A percentile compares a stretch with the other conserved stretches of the same genome.
Evolutionary conservation across 371 early-diverging fungal species (phyloP).

Genomic region (Thermomucor indicae-seudaticae): DNA sequence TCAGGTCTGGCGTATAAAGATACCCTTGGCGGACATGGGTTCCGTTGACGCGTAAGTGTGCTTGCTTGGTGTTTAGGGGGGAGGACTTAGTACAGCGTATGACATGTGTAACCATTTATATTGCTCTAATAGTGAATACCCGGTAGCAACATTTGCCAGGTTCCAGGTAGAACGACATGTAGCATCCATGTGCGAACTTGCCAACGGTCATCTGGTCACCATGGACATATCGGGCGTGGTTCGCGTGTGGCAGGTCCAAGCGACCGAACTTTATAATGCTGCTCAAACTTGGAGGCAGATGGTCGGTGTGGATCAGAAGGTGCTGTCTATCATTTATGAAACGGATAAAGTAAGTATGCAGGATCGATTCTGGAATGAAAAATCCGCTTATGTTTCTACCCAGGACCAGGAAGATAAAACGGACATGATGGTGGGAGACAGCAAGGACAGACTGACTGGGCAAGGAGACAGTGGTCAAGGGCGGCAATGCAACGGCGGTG

Average conservation of each 20-base stretch:
- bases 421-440: constrained; percentile 37
- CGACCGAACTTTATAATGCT: constrained; percentile 51
- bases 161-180: constrained; percentile 49
- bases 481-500: constrained; percentile 15
- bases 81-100: no score
- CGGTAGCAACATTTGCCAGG: constrained; percentile 39
- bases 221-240: constrained; percentile 65
- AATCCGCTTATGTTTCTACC: neutral
- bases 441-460: constrained; percentile 36
- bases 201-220: constrained; percentile 63
- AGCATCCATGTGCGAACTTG: constrained; percentile 60
- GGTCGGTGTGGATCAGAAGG: constrained; percentile 67
- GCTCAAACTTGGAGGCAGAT: constrained; percentile 72
- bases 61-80: no score
- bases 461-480: constrained; percentile 29
- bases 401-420: neutral
- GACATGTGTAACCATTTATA: neutral
- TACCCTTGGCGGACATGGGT: constrained; percentile 58
- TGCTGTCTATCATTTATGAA: constrained; percentile 62
- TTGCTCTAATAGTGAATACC: constrained; percentile 21
- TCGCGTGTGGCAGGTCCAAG: constrained; percentile 67
- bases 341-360: constrained; percentile 33
- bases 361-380: neutral
- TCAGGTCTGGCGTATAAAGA: constrained; percentile 56
- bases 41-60: constrained; percentile 16